A percentile compares a stretch with the other conserved stretches of the same genome.
phyloP scores from a whole-genome alignment of 345 rosid species.

The Sisymbrium irio region DNA sequence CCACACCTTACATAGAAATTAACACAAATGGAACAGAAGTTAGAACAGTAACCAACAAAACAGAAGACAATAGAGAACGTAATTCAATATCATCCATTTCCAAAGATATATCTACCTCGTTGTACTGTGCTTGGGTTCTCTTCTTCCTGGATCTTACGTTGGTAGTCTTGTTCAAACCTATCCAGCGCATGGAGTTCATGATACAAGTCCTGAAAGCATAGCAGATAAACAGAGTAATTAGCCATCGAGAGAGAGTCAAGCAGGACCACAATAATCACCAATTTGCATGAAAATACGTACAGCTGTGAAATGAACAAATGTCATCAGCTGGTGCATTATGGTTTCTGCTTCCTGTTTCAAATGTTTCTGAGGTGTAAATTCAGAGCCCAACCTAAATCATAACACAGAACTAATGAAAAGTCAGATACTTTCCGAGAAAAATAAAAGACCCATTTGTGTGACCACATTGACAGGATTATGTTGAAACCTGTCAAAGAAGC shows the following conservation, averaged over 20 bases:
- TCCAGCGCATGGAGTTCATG: constrained; percentile 96
- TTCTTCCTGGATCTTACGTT: constrained; percentile 90
- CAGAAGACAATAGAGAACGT: background rate
- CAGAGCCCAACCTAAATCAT: constrained; percentile 74
- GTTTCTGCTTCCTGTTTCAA: constrained; percentile 76
- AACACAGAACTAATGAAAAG: constrained; percentile 23
- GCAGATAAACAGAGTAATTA: background rate
- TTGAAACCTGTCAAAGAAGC: constrained; percentile 78
- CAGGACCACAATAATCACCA: constrained; percentile 1
- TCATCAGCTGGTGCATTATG: constrained; percentile 73
- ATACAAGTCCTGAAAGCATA: constrained; percentile 72
- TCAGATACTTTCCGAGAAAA: constrained; percentile 17
- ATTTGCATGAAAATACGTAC: constrained; percentile 48
- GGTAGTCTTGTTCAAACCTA: constrained; percentile 97
- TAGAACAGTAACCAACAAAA: background rate
- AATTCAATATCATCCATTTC: background rate
- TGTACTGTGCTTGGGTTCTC: constrained; percentile 69
- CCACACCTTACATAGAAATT: constrained; percentile 37
- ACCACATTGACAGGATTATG: constrained; percentile 25
- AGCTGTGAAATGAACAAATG: constrained; percentile 81
- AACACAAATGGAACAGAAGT: background rate
- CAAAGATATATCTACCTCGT: constrained; percentile 48
- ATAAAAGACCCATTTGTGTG: background rate
- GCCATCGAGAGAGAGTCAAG: background rate
- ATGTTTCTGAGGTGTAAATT: constrained; percentile 61